Base-by-base conservation (phyloP, 768 basidiomycete genomes). In the Ephemerocybe angulata region DNA sequence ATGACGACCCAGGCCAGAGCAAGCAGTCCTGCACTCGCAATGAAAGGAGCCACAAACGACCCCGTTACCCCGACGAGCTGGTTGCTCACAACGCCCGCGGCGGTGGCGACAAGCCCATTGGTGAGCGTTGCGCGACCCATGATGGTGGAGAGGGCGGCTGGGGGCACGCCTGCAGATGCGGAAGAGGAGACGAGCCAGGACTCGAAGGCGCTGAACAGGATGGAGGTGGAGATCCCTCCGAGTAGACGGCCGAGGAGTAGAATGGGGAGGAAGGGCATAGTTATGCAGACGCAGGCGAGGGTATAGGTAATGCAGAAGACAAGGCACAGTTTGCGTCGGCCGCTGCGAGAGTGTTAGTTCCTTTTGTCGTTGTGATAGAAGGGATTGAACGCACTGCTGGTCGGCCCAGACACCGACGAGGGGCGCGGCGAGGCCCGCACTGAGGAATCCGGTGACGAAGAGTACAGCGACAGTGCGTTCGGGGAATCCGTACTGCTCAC, bases 351-450 rank as follows among this genome's bases (percentile, higher is more conserved):
- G 29, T 13, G 1, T 17, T 61, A 13, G 50, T 21, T 21, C 12
- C 15, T 22, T 7, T 8, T 17, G 10, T 24, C 31, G 35, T 6
- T 46, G 4, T 43, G 22, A 13, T 28, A 17, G 48, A 27, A 38
- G 13, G 28, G 48, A 33, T 11, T 47, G 52, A 3, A 75, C 84
- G 56, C 57, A 85, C 87, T 87, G 78, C 65, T 86, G 82, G 65
- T 89, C 88, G 7, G 88, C 89, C 88, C 86, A 88, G 10, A 81
- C 82, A 8, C 88, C 88, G 0, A 90, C 80, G 3, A 88, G 63
- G 3, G 89, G 89, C 2, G 87, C 86, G 3, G 82, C 75, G 4
- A 88, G 48, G 2, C 84, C 88, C 2, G 85, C 88, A 13, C 85
- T 83, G 38, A 86, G 60, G 65, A 89, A 90, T 1, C 88, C 88